phyloP scores from a whole-genome alignment of 78 protist species.

The Guillardia theta region DNA sequence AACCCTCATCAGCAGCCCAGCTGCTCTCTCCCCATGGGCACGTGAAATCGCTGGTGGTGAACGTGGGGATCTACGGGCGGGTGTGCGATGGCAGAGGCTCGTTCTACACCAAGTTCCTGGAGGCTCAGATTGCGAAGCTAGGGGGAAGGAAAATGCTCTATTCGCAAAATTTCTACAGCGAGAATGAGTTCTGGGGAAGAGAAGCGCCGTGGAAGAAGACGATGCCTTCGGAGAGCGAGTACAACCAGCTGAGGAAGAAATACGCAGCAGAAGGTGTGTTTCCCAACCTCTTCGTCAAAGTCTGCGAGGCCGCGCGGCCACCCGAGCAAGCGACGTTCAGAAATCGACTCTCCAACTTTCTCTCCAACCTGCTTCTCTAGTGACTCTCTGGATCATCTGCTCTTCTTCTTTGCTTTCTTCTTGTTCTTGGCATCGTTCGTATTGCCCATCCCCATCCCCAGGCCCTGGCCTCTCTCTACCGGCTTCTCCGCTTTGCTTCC shows the following conservation, averaged over 20 bases:
- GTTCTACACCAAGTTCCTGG: not conserved
- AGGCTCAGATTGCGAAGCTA: not conserved
- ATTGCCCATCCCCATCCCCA: no score
- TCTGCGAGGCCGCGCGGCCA: constrained; percentile 13
- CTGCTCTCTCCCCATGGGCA: not conserved
- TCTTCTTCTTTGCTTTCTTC: no score
- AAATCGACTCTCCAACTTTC: no score
- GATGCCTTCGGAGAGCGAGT: not conserved
- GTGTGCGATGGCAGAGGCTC: constrained; percentile 10
- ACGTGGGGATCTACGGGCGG: constrained; percentile 31
- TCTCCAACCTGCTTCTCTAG: no score
- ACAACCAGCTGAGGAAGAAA: not conserved
- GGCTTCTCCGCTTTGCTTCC: no score
- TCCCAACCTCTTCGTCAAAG: not conserved
- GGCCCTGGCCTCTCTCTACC: no score
- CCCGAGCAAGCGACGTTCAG: no score
- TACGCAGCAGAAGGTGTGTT: not conserved
- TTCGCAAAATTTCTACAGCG: not conserved
- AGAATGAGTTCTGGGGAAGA: not conserved
- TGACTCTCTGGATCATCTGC: no score
- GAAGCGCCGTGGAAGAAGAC: not conserved
- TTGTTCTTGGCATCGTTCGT: no score
- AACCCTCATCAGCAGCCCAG: not conserved
- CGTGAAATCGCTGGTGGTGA: not conserved
- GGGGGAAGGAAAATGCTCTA: constrained; percentile 13